A percentile compares a stretch with the other conserved stretches of the same genome.
phyloP scores from a whole-genome alignment of 345 rosid species.

The Sisymbrium irio region DNA sequence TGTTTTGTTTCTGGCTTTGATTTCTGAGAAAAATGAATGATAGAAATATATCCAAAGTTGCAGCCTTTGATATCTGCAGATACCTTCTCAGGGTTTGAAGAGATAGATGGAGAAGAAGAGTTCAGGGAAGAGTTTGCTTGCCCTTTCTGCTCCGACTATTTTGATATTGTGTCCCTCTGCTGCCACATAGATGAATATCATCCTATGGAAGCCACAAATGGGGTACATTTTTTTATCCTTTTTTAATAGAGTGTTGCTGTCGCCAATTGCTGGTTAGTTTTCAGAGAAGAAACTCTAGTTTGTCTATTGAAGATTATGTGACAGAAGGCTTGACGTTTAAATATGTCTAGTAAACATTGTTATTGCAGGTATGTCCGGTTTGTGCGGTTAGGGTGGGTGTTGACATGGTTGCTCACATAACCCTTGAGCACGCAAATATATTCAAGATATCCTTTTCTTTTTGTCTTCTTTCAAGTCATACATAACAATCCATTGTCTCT shows the following conservation, averaged over 20 bases:
- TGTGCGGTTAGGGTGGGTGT: constrained; percentile 84
- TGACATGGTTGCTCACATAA: constrained; percentile 98
- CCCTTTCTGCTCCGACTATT: constrained; percentile 88
- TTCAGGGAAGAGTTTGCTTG: constrained; percentile 90
- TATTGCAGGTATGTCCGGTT: constrained; percentile 86
- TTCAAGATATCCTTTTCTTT: constrained; percentile 82
- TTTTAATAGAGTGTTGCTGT: too few relatives aligned
- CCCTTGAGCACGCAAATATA: constrained; percentile 80
- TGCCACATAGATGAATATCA: constrained; percentile 94
- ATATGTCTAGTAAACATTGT: not conserved
- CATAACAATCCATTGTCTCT: not conserved
- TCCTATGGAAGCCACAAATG: constrained; percentile 78
- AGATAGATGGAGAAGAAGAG: constrained; percentile 85
- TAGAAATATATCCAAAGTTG: not conserved
- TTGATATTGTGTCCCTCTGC: constrained; percentile 86
- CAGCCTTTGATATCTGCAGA: constrained; percentile 54
- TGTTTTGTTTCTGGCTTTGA: too few relatives aligned
- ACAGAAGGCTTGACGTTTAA: too few relatives aligned
- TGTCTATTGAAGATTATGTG: not conserved
- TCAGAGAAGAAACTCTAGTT: not conserved
- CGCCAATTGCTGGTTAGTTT: too few relatives aligned
- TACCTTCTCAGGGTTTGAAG: constrained; percentile 78
- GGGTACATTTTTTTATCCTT: constrained; percentile 50
- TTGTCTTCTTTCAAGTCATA: not conserved
- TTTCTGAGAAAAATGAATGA: not conserved